Percentiles rank a stretch among this genome's conserved stretches.
These are phyloP conservation scores for Ulota crispa DNA, from an alignment of 225 moss, liverwort and hornwort genomes.

Conservation along the genomic window DNA sequence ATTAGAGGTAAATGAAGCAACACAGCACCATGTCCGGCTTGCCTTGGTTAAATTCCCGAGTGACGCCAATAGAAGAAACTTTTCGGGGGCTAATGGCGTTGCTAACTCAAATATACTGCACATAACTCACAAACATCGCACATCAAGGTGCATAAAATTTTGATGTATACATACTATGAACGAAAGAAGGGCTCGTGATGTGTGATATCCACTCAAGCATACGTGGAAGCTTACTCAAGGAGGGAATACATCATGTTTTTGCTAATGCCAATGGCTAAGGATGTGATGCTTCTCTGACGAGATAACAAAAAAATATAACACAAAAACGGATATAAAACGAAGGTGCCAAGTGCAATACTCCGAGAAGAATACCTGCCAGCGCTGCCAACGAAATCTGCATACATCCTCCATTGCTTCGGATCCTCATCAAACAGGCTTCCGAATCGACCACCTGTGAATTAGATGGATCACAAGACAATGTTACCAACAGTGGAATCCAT, in stretches of 20 bases:
- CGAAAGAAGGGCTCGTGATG: neutral
- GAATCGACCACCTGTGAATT: conserved; percentile 74
- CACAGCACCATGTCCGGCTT: conserved; percentile 37
- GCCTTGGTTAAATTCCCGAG: conserved; percentile 92
- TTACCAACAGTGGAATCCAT: conserved; percentile 14
- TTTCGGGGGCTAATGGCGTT: conserved; percentile 81
- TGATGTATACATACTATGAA: neutral
- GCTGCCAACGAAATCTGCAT: conserved; percentile 92
- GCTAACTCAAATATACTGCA: conserved; percentile 87
- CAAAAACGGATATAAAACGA: neutral
- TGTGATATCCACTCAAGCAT: neutral
- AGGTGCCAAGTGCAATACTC: neutral
- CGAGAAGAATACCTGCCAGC: conserved; percentile 66
- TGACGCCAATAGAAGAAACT: conserved; percentile 88
- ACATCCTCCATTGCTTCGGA: conserved; percentile 99
- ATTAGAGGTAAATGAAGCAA: conserved; percentile 23
- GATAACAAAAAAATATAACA: neutral
- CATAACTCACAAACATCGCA: neutral
- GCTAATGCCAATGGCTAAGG: neutral
- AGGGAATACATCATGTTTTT: neutral
- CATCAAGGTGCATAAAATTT: neutral
- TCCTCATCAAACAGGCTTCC: conserved; percentile 97
- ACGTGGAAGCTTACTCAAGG: neutral
- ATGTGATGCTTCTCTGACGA: neutral
- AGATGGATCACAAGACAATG: conserved; percentile 6